Evolutionary conservation across 345 rosid genomes (phyloP), one percentile per base, ranked within the genome.

Genomic region (Boechera divaricarpa): DNA sequence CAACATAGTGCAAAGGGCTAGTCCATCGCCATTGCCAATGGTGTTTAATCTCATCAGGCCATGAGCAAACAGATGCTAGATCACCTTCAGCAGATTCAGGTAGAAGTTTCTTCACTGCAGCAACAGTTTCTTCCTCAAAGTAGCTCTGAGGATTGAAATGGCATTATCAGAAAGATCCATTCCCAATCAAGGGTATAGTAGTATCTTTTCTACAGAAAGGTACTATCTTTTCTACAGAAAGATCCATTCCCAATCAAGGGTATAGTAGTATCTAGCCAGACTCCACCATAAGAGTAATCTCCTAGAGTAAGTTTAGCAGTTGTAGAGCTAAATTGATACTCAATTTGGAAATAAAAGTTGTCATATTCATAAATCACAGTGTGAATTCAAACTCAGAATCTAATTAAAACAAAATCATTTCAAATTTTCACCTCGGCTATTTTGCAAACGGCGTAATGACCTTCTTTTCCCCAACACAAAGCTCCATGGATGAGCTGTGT

Each of bases 61-160:
- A 95, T 11, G 99, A 83, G 80, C 98, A 95, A 47, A 95, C 89
- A 64, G 91, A 75, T 49, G 98, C 97, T 75, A 95, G 82, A 76
- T 95, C 94, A 36, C 96, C 99, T 55, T 83, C 84, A 44, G 98
- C 91, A 10, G 86, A 95, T 71, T 73, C 88, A 6, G 98, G 98
- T 29, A 95, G 82, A 77, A 95, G 83, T 32, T 83, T 84, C 71
- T 85, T 89, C 41, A 89, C 89, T 0, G 88, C 87, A 78, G 87
- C 96, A 66, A 58, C 41, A 62, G 94, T 87, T 71, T 87, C 97
- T 64, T 85, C 84, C 53, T 79, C 86, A 58, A 95, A 86, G 79
- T 83, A 92, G 26, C 81, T 87, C 98, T 92, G 53, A 54, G 18
- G 36, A 74, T 29, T 21, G 13, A 74, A 70, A 77, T 10, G 48